Evolutionary conservation across 306 rosid species (phyloP).

Genomic region (Gastrolobium bilobum): DNA sequence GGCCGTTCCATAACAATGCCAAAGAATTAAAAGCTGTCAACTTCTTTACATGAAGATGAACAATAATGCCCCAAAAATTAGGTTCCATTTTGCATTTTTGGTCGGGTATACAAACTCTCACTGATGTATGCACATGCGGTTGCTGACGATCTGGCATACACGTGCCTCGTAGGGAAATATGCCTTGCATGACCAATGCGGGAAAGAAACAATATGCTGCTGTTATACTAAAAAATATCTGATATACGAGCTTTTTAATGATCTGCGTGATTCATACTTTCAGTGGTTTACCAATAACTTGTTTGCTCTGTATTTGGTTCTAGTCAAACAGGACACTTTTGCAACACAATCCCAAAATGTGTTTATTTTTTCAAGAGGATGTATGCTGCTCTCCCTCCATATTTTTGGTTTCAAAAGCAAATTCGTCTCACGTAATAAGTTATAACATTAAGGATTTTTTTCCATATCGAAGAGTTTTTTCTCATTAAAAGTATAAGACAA

Average conservation of each 20-base stretch:
- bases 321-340: neutral
- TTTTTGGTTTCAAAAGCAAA: neutral
- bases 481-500: neutral
- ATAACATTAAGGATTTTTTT: neutral
- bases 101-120: neutral
- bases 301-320: neutral
- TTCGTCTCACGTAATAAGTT: no score
- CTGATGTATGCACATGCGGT: slow-evolving; percentile 26
- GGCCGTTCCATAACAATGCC: no score
- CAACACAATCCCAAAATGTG: neutral
- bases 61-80: slow-evolving; percentile 8
- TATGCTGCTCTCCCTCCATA: neutral
- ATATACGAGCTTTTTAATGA: neutral
- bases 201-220: slow-evolving; percentile 6
- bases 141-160: slow-evolving; percentile 9
- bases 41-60: no score
- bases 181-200: neutral
- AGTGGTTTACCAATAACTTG: neutral
- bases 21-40: no score
- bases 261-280: neutral
- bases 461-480: neutral
- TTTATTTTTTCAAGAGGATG: no score
- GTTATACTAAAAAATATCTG: neutral
- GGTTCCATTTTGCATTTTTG: neutral
- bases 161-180: slow-evolving; percentile 35